Evolutionary conservation across 108 stramenopile genomes (phyloP).

Genomic region (Fragilaria crotonensis): DNA sequence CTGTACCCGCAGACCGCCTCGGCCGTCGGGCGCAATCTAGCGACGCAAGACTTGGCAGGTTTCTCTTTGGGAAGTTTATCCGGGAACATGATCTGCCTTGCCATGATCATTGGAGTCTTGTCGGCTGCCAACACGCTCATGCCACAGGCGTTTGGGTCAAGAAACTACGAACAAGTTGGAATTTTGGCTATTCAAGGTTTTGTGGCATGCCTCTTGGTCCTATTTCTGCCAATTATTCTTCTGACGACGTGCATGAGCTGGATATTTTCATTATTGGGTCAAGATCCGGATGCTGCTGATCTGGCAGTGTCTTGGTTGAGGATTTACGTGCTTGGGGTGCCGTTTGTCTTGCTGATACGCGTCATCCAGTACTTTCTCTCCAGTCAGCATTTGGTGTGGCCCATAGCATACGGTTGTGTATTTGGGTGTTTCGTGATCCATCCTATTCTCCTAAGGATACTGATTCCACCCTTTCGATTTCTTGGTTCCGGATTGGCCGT

Average conservation of each 20-base stretch:
- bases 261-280: slow-evolving; percentile 30
- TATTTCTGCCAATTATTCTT: slow-evolving; percentile 24
- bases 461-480: slow-evolving; percentile 24
- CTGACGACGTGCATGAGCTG: slow-evolving; percentile 15
- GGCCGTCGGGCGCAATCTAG: slow-evolving; percentile 31
- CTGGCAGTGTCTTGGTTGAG: slow-evolving; percentile 38
- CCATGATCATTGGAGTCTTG: slow-evolving; percentile 33
- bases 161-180: slow-evolving; percentile 30
- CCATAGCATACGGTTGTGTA: slow-evolving; percentile 16
- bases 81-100: slow-evolving; percentile 43
- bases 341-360: slow-evolving; percentile 30
- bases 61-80: slow-evolving; percentile 41
- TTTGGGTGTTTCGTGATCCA: slow-evolving; percentile 26
- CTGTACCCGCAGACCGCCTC: slow-evolving; percentile 39
- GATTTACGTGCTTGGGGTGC: slow-evolving; percentile 33
- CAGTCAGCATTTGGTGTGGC: slow-evolving; percentile 30
- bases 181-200: slow-evolving; percentile 30
- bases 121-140: slow-evolving; percentile 38
- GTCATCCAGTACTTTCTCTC: slow-evolving; percentile 31
- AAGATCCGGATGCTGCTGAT: slow-evolving; percentile 16
- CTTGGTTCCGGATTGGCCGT: slow-evolving; percentile 31
- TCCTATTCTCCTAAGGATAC: slow-evolving; percentile 23
- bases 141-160: slow-evolving; percentile 34
- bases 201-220: slow-evolving; percentile 16
- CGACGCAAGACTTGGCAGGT: slow-evolving; percentile 32